Percentiles rank a stretch among this genome's conserved stretches.
phyloP scores from a whole-genome alignment of 495 filamentous ascomycete genomes.

The Sabuloglossum arenarium region DNA sequence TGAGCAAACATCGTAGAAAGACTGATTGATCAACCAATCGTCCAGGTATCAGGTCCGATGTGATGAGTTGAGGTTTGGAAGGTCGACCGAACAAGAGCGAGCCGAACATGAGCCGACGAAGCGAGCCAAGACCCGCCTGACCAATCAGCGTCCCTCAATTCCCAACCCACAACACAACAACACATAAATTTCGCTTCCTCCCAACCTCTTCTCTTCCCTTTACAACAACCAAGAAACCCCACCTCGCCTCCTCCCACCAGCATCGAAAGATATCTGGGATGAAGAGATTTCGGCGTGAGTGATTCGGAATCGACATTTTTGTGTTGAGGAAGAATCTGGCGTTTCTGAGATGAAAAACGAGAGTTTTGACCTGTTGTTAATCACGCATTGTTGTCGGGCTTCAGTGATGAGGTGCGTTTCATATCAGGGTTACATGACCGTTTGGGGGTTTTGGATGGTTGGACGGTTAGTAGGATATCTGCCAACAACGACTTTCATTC shows the following conservation, averaged over 20 bases:
- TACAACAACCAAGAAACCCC: not conserved
- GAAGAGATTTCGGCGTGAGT: not conserved
- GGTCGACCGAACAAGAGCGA: not conserved
- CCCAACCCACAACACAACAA: not conserved
- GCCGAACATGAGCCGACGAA: too few relatives aligned
- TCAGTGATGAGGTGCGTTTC: slow-evolving; percentile 21
- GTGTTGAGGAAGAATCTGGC: not conserved
- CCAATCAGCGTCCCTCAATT: not conserved
- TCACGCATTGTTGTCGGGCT: slow-evolving; percentile 18
- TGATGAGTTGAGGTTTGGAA: not conserved
- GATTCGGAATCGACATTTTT: not conserved
- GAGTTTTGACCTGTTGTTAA: slow-evolving; percentile 25
- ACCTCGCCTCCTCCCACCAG: not conserved
- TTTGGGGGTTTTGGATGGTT: too few relatives aligned
- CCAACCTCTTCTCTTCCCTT: not conserved
- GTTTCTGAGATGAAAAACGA: not conserved
- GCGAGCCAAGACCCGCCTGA: too few relatives aligned
- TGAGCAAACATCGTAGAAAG: not conserved
- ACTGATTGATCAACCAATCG: not conserved
- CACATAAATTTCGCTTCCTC: not conserved
- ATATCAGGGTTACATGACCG: slow-evolving; percentile 27
- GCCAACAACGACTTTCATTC: too few relatives aligned
- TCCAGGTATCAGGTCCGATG: not conserved
- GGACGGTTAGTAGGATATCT: too few relatives aligned
- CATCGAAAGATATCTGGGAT: not conserved